phyloP scores from a whole-genome alignment of 305 asterid species.

The Solanum chacoense region DNA sequence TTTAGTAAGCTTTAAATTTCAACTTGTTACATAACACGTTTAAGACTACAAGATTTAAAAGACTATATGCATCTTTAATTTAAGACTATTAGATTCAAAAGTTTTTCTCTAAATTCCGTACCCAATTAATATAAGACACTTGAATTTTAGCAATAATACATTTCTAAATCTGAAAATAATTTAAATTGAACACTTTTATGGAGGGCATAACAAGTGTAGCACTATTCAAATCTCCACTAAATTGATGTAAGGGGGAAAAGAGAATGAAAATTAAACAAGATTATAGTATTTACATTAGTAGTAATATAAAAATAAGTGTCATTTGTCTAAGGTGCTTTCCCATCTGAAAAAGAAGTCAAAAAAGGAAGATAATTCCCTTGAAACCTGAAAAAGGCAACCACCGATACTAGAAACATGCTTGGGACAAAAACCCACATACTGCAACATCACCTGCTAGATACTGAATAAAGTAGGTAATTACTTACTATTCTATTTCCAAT shows the following conservation, averaged over 20 bases:
- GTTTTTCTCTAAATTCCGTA: background rate
- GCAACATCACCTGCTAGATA: background rate
- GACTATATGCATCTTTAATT: background rate
- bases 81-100: background rate
- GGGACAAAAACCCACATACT: conserved; percentile 4
- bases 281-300: background rate
- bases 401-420: background rate
- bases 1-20: background rate
- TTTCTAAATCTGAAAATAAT: background rate
- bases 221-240: background rate
- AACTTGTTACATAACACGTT: background rate
- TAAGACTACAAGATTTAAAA: too few species aligned
- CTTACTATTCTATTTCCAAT: background rate
- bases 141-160: too few species aligned
- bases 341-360: background rate
- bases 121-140: background rate
- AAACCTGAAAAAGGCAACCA: conserved; percentile 2
- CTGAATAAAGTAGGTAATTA: background rate
- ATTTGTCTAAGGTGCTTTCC: background rate
- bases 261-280: background rate
- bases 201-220: background rate
- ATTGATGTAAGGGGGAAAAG: background rate
- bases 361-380: background rate
- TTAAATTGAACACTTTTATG: background rate
- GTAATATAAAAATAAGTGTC: background rate